phyloP scores from a whole-genome alignment of 805 yeast genomes.

The Ogataea neopini region DNA sequence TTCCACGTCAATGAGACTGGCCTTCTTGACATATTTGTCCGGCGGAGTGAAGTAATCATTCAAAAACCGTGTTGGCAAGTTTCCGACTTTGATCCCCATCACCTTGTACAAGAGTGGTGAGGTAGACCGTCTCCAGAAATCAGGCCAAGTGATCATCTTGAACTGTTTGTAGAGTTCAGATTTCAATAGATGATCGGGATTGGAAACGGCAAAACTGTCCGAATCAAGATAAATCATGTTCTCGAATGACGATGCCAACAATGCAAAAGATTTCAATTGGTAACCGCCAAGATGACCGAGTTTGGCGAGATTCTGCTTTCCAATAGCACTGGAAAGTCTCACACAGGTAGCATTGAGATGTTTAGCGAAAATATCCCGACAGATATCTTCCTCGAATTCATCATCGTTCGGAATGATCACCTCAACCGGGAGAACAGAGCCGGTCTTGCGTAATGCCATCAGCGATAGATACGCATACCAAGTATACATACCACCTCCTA shows the following conservation, averaged over 20 bases:
- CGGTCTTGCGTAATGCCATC: conserved; percentile 43
- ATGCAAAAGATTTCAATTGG: conserved; percentile 44
- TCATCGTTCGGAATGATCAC: conserved; percentile 41
- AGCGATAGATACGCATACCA: conserved; percentile 43
- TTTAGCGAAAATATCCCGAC: conserved; percentile 40
- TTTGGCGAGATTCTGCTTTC: conserved; percentile 23
- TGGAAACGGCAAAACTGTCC: conserved; percentile 45
- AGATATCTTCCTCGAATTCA: conserved; percentile 42
- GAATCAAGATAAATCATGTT: conserved; percentile 47
- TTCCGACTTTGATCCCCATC: conserved; percentile 34
- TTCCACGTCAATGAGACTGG: conserved; percentile 22
- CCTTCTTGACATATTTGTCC: conserved; percentile 11
- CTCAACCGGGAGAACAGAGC: conserved; percentile 46
- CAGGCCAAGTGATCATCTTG: conserved; percentile 74
- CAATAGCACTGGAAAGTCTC: conserved; percentile 39
- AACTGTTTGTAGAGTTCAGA: conserved; percentile 45
- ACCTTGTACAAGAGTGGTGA: conserved; percentile 56
- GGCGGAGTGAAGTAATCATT: conserved; percentile 28
- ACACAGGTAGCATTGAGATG: conserved; percentile 44
- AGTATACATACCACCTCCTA: conserved; percentile 47
- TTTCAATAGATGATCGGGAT: conserved; percentile 39
- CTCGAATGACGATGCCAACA: conserved; percentile 47
- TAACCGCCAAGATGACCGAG: conserved; percentile 34
- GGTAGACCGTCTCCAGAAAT: conserved; percentile 71
- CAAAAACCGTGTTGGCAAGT: conserved; percentile 19